Evolutionary conservation across 1,284 basidiomycete species (phyloP).

Genomic region (Trametes polyzona): DNA sequence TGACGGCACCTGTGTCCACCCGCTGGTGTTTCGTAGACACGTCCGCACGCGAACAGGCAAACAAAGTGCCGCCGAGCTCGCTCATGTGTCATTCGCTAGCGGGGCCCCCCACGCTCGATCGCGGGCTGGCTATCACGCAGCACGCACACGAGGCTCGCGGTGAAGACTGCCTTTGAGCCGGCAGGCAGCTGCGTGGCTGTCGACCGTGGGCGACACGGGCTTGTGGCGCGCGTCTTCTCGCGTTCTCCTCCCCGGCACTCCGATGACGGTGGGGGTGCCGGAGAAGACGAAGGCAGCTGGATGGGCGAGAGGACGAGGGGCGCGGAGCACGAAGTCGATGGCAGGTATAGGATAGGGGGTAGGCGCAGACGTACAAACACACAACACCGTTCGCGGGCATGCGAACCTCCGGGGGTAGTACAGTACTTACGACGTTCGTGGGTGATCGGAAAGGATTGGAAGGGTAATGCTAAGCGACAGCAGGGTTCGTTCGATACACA

Average conservation of each 20-base stretch:
- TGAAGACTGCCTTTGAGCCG: slow-evolving; percentile 11
- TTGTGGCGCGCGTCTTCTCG: slow-evolving; percentile 5
- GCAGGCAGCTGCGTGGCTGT: slow-evolving; percentile 21
- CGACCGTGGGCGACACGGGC: slow-evolving; percentile 7
- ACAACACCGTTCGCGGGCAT: background rate
- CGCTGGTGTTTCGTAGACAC: background rate
- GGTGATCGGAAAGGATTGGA: slow-evolving; percentile 3
- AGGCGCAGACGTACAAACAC: background rate
- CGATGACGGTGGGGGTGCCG: background rate
- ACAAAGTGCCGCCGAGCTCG: slow-evolving; percentile 2
- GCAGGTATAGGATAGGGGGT: background rate
- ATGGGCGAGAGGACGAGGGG: background rate
- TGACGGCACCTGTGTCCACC: background rate
- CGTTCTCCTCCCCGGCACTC: background rate
- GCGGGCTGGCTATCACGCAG: slow-evolving; percentile 23
- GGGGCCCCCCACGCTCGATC: slow-evolving; percentile 14
- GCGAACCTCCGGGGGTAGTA: background rate
- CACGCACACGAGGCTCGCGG: slow-evolving; percentile 18
- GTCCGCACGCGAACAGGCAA: background rate
- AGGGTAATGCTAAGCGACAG: background rate
- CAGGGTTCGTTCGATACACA: no score
- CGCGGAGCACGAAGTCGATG: background rate
- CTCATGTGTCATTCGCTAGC: slow-evolving; percentile 5
- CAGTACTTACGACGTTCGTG: background rate
- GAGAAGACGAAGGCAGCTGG: background rate